Percentiles rank a stretch among this genome's conserved stretches.
Evolutionary conservation across 2,329 filamentous ascomycete species (phyloP).

Genomic region (Cercospora sp.): DNA sequence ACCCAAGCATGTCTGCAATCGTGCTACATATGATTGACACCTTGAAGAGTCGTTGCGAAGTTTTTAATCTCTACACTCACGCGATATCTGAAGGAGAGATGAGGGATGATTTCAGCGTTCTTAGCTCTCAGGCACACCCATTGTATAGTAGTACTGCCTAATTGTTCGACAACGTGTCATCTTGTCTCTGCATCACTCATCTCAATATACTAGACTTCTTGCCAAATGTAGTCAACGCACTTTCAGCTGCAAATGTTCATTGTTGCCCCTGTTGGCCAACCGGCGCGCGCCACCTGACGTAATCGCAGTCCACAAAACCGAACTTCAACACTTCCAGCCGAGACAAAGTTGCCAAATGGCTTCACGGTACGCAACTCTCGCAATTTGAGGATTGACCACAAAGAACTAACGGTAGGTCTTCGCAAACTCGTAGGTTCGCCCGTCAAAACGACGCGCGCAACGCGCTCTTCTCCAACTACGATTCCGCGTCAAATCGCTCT

Average conservation of each 20-base stretch:
- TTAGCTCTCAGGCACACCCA: background rate
- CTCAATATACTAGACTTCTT: background rate
- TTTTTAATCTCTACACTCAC: background rate
- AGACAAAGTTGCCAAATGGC: constrained; percentile 9
- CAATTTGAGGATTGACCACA: background rate
- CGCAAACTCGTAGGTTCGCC: constrained; percentile 12
- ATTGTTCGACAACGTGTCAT: background rate
- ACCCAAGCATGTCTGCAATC: background rate
- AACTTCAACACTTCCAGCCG: constrained; percentile 3
- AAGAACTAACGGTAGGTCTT: constrained; percentile 11
- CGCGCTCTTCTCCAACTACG: constrained; percentile 44
- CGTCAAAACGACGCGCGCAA: constrained; percentile 40
- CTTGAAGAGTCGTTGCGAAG: background rate
- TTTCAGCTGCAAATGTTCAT: background rate
- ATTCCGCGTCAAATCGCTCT: constrained; percentile 33
- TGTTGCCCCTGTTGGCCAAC: background rate
- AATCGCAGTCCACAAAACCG: constrained; percentile 2
- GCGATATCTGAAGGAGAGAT: background rate
- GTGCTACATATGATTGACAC: background rate
- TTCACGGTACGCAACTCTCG: constrained; percentile 12
- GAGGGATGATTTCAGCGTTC: background rate
- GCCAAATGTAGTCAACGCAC: background rate
- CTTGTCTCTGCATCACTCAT: background rate
- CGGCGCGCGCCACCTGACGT: constrained; percentile 5
- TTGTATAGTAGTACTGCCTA: background rate